Conservation (phyloP, 805 yeast species). For the Kluyveromyces wickerhamii region DNA sequence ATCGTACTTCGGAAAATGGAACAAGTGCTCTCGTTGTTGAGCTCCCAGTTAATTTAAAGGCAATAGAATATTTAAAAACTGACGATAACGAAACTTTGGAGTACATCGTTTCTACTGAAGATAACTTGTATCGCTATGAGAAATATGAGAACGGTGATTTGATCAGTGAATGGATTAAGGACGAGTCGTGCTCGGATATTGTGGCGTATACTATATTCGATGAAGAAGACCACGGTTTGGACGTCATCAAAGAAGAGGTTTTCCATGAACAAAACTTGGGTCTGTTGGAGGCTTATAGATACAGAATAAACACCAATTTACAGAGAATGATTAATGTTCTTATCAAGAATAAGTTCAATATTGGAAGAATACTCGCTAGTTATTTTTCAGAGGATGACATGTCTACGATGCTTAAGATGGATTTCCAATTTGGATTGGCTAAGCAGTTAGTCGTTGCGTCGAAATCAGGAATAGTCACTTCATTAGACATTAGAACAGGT, state of each 20-base stretch:
- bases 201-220: conserved; percentile 27
- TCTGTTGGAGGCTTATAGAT: conserved; percentile 21
- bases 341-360: conserved; percentile 11
- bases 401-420: conserved; percentile 9
- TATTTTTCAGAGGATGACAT: conserved; percentile 13
- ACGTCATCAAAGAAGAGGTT: conserved; percentile 16
- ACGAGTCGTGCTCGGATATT: conserved; percentile 36
- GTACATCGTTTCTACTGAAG: conserved; percentile 11
- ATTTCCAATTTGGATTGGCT: conserved; percentile 38
- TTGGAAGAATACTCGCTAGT: conserved; percentile 10
- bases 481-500: conserved; percentile 37
- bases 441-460: conserved; percentile 38
- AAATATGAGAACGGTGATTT: conserved; percentile 19
- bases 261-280: conserved; percentile 12
- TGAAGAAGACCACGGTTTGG: conserved; percentile 13
- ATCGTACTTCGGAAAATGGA: no score
- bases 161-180: conserved; percentile 33
- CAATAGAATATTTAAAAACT: conserved; percentile 14
- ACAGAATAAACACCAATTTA: conserved; percentile 20
- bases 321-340: conserved; percentile 13
- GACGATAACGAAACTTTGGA: conserved; percentile 13
- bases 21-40: conserved; percentile 3
- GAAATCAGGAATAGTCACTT: conserved; percentile 34
- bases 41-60: conserved; percentile 13
- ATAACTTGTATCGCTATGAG: conserved; percentile 13